Conservation (phyloP, 1,284 basidiomycete species). For the Heterobasidion occidentale region DNA sequence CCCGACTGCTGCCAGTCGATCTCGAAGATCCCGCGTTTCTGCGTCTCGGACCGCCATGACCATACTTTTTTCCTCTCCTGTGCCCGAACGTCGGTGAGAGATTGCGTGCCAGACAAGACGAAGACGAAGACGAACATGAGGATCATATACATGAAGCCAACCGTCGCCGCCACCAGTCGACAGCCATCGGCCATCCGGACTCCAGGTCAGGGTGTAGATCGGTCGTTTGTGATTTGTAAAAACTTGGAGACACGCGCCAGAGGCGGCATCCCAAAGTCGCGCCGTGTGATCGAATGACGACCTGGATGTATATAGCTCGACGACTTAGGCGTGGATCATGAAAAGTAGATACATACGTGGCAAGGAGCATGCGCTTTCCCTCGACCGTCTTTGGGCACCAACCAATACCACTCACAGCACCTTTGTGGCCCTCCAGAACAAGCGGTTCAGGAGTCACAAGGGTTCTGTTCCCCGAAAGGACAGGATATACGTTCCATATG, state of each 20-base stretch:
- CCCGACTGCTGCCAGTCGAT: conserved; percentile 50
- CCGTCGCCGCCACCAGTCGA: conserved; percentile 59
- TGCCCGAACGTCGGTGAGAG: neutral
- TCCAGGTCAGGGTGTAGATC: conserved; percentile 63
- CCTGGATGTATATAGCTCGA: conserved; percentile 15
- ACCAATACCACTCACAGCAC: conserved; percentile 59
- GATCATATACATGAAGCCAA: conserved; percentile 48
- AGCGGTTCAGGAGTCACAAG: conserved; percentile 32
- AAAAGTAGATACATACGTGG: conserved; percentile 48
- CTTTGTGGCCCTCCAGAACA: conserved; percentile 54
- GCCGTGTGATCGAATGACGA: conserved; percentile 72
- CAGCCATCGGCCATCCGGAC: conserved; percentile 53
- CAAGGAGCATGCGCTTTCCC: conserved; percentile 48
- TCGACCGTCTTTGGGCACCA: conserved; percentile 55
- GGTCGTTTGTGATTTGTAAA: conserved; percentile 60
- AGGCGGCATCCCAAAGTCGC: conserved; percentile 70
- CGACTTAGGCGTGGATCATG: neutral
- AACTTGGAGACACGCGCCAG: conserved; percentile 61
- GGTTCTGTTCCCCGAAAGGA: conserved; percentile 6
- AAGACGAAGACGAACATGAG: conserved; percentile 22
- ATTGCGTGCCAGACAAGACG: neutral
- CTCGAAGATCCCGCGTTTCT: conserved; percentile 53
- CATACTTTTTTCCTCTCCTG: conserved; percentile 40
- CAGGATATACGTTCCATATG: conserved; percentile 43
- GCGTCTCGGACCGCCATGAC: conserved; percentile 47